Conservation (phyloP, 805 yeast species). For the Saturnispora ahearnii region DNA sequence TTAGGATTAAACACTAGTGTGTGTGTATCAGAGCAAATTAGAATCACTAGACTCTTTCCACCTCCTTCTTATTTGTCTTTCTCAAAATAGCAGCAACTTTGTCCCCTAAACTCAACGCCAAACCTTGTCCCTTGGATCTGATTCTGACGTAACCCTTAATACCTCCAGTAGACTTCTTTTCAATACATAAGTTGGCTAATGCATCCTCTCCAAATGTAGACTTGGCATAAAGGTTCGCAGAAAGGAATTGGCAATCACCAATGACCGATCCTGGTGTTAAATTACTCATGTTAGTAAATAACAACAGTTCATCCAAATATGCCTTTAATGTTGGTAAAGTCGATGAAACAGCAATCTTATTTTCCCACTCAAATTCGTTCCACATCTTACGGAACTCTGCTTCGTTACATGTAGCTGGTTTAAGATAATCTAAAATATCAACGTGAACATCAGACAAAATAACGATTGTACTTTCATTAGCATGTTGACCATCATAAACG, state of each 20-base stretch:
- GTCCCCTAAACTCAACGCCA: slow-evolving; percentile 91
- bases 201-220: slow-evolving; percentile 98
- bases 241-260: slow-evolving; percentile 83
- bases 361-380: slow-evolving; percentile 99
- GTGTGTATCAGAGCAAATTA: not conserved
- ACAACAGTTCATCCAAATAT: slow-evolving; percentile 65
- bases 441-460: slow-evolving; percentile 91
- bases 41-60: slow-evolving; percentile 1
- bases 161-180: slow-evolving; percentile 63
- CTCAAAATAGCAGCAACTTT: slow-evolving; percentile 79
- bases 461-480: slow-evolving; percentile 81
- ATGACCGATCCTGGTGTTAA: slow-evolving; percentile 87
- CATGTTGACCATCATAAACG: slow-evolving; percentile 91
- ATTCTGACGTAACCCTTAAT: slow-evolving; percentile 92
- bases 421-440: slow-evolving; percentile 94
- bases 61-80: slow-evolving; percentile 30
- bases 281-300: slow-evolving; percentile 88
- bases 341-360: slow-evolving; percentile 84
- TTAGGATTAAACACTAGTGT: not conserved
- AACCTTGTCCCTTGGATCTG: slow-evolving; percentile 95
- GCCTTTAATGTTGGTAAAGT: slow-evolving; percentile 57
- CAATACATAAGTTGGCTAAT: slow-evolving; percentile 89
- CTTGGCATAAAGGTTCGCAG: slow-evolving; percentile 88
- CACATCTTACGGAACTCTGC: slow-evolving; percentile 93
- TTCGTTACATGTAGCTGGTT: slow-evolving; percentile 88